Base-by-base conservation (phyloP, 1,284 basidiomycete species). In the Ustilago bromivora region DNA sequence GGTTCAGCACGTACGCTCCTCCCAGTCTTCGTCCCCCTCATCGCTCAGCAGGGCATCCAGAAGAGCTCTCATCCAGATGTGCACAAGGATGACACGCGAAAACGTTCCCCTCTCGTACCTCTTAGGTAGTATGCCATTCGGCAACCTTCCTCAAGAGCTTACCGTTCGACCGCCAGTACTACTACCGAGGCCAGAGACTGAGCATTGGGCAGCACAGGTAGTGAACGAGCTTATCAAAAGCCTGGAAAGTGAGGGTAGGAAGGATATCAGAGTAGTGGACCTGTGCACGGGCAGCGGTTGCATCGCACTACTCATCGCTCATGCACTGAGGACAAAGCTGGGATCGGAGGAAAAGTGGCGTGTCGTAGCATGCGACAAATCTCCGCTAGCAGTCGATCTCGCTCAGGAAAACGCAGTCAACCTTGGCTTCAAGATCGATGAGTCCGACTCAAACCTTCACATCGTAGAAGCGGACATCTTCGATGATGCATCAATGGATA, bases 271-370 rank as follows among this genome's bases (percentile, higher is more conserved):
- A 1, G 38, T 70, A 0, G 61, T 67, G 2, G 75, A 77, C 47
- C 52, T 77, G 4, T 77, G 75, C 47, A 77, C 75, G 0, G 75
- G 75, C 0, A 64, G 60, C 4, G 75, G 75, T 0, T 77, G 75
- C 35, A 64, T 77, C 8, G 75, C 70, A 10, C 47, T 77, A 0
- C 61, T 77, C 13, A 38, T 77, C 15, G 75, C 75, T 2, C 17
- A 77, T 41, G 66, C 63, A 15, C 60, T 77, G 6, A 66, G 70
- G 1, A 12, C 17, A 10, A 43, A 40, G 15, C 43, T 73, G 7
- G 66, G 62, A 3, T 2, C 17, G 2, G 43, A 31, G 1, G 52
- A 19, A 1, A 19, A 10, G 4, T 77, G 75, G 75, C 62, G n/a
- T 5, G 63, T 77, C 1, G 58, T 64, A 4, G 75, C 70, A 9